Conservation (phyloP, 2,329 filamentous ascomycete species). For the Didymella glomerata region DNA sequence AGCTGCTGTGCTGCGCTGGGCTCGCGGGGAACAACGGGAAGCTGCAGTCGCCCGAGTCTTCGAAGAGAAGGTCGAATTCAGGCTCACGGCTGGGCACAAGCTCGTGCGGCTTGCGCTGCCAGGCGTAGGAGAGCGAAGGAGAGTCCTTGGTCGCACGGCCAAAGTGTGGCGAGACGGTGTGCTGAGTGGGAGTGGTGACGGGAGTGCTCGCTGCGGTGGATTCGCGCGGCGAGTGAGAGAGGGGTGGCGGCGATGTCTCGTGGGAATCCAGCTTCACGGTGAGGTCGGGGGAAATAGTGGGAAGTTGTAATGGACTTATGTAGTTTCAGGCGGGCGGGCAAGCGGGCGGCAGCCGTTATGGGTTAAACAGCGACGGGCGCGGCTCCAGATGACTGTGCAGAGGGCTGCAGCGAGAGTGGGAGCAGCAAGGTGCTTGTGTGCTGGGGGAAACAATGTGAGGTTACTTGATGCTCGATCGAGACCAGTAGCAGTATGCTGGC, state of each 20-base stretch:
- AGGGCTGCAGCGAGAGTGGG: slow-evolving; percentile 15
- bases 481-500: slow-evolving; percentile 8
- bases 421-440: slow-evolving; percentile 1
- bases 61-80: slow-evolving; percentile 51
- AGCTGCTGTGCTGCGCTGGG: slow-evolving; percentile 30
- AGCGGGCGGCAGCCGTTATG: slow-evolving; percentile 11
- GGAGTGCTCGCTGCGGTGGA: slow-evolving; percentile 63
- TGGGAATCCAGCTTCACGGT: slow-evolving; percentile 64
- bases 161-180: slow-evolving; percentile 53
- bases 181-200: slow-evolving; percentile 52
- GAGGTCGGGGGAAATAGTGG: slow-evolving; percentile 17
- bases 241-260: slow-evolving; percentile 59
- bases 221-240: slow-evolving; percentile 62
- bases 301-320: slow-evolving; percentile 2
- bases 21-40: slow-evolving; percentile 51
- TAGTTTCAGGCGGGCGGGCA: slow-evolving; percentile 20
- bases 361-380: slow-evolving; percentile 8
- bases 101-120: slow-evolving; percentile 55
- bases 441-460: neutral
- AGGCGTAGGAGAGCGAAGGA: slow-evolving; percentile 51
- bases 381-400: slow-evolving; percentile 28
- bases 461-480: slow-evolving; percentile 9
- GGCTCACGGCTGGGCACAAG: slow-evolving; percentile 42
- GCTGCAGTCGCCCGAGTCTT: slow-evolving; percentile 54
- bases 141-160: slow-evolving; percentile 54